These are phyloP conservation scores for Yamadazyma songkhlaensis DNA, from an alignment of 1,139 yeast genomes.

Conservation along the genomic window DNA sequence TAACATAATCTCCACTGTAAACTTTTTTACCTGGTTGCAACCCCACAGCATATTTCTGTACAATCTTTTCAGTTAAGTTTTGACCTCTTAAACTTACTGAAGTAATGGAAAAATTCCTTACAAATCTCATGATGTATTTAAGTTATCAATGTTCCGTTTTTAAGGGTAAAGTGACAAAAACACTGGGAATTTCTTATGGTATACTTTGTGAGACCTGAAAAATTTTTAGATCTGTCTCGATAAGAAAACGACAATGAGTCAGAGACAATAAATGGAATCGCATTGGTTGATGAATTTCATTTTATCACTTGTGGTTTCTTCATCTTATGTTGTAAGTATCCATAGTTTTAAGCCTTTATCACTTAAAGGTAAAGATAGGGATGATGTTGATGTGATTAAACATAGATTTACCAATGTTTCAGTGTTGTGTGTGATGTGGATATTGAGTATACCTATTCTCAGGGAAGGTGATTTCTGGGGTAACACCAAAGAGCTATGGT, in stretches of 20 bases:
- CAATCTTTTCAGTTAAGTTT: slow-evolving; percentile 91
- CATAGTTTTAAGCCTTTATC: slow-evolving; percentile 26
- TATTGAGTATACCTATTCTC: background rate
- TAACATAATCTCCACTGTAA: slow-evolving; percentile 88
- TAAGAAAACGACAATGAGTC: slow-evolving; percentile 22
- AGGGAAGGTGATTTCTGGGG: slow-evolving; percentile 6
- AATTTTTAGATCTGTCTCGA: slow-evolving; percentile 3
- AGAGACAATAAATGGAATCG: slow-evolving; percentile 19
- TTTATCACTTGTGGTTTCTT: slow-evolving; percentile 26
- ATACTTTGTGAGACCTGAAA: slow-evolving; percentile 1
- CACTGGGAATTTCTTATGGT: background rate
- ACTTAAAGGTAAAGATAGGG: slow-evolving; percentile 29
- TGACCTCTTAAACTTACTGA: slow-evolving; percentile 48
- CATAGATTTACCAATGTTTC: slow-evolving; percentile 38
- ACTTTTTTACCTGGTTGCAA: slow-evolving; percentile 68
- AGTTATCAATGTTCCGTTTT: background rate
- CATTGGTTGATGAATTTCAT: slow-evolving; percentile 21
- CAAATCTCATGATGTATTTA: slow-evolving; percentile 1
- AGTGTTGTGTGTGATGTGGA: slow-evolving; percentile 21
- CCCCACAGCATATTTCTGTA: slow-evolving; percentile 89
- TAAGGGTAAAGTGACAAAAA: no score
- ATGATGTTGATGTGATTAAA: slow-evolving; percentile 41
- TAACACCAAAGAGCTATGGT: slow-evolving; percentile 3
- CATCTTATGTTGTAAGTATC: slow-evolving; percentile 42
- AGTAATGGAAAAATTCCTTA: slow-evolving; percentile 14